Base-by-base conservation (phyloP, 805 yeast species). In the Starmera dryadoides region DNA sequence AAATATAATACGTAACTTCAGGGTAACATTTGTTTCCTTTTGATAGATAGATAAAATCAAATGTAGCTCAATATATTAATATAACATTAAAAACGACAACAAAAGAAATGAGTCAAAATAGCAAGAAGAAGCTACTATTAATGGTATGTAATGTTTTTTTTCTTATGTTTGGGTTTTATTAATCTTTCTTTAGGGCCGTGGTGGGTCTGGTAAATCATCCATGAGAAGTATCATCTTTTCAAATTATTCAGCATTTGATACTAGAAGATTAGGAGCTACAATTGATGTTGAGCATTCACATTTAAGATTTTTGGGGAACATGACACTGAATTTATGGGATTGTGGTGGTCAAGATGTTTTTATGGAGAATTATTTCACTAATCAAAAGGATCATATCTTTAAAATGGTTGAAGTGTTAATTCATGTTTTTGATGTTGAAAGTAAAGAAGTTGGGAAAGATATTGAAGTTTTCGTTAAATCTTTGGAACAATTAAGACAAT, bases 211-310 rank as follows among this genome's bases (percentile, higher is more conserved):
- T 2, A 93, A 93, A 60, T 87, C 96, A 3, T 88, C 97, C 2
- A 93, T 93, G 98, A 71, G 98, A 51, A 86, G 95, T 34, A 91
- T 93, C 44, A 93, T 93, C 48, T 93, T 93, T 61, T 81, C 94
- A 51, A 93, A 93, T 56, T 93, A 93, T 61, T 86, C 96, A 2
- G 98, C 98, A 0, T 86, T 91, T 56, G 98, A 93, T 57, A 93
- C 98, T 3, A 73, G 98, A 46, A 71, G 98, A 42, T 63, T 93
- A 12, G 98, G 98, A 2, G 98, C 98, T 10, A 93, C 98, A 0
- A 89, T 93, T 41, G 98, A 93, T 56, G 97, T 93, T n/a, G 98
- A 93, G 56, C 96, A 93, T 56, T 87, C 97, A 2, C 96, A 91
- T 62, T 64, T 93, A 40, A 68, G 98, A 37, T 89, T 93, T 53